Evolutionary conservation across 2,329 filamentous ascomycete genomes (phyloP), one percentile per base, ranked within the genome.

Genomic region (Fusarium proliferatum): DNA sequence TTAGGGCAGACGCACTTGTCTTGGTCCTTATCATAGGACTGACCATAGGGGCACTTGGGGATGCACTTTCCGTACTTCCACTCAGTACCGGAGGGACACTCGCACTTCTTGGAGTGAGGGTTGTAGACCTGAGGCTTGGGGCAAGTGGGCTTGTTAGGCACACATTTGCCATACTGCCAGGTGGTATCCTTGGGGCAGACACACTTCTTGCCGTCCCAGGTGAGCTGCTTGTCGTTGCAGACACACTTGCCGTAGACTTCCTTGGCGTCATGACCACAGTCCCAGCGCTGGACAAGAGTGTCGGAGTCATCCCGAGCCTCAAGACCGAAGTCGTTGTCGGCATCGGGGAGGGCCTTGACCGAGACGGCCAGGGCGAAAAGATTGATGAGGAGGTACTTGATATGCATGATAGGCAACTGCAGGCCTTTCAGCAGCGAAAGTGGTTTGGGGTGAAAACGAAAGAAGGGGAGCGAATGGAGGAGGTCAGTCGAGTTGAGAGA

Each of bases 371-470:
- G 30, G 38, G 70, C 73, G 33, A 74, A 42, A 26, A 73, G 51
- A 64, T 73, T 76, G 70, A 74, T 36, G 38, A 75, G 28, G 16
- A 75, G 55, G 28, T 74, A 52, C 28, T 76, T 75, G 63, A 76
- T 61, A 67, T 74, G 73, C 73, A 75, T 75, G 58, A 46, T 69
- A 64, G 73, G 73, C 73, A 64, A 59, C 46, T 64, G 55, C 28
- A 56, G 39, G 66, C 71, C 71, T 67, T 73, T 75, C 62, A 61
- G 53, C 61, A 70, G 49, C 49, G 63, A 74, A 59, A 57, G 65
- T 70, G 36, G 7, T 39, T 41, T 58, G 26, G 10, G 57, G 5
- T 48, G 10, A 30, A 51, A 60, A 57, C 59, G 60, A 64, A 68
- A 48, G 58, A 64, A 46, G 33, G 13, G 13, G 46, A 74, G 62